Percentiles rank a stretch among this genome's conserved stretches.
phyloP scores from a whole-genome alignment of 1,284 basidiomycete species.

The Veloboletus limbatus region DNA sequence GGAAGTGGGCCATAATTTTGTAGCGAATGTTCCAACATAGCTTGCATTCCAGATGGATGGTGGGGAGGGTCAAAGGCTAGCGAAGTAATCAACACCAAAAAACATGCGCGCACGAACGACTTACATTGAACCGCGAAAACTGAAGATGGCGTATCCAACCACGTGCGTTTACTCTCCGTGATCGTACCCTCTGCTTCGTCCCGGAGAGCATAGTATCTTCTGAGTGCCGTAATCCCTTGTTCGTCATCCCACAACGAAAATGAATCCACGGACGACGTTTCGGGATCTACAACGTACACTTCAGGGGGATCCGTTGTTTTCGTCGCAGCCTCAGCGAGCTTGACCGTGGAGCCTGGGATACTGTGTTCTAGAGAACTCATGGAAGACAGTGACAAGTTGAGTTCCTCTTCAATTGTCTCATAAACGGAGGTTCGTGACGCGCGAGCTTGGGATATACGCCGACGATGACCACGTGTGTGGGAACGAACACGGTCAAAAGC shows the following conservation, averaged over 20 bases:
- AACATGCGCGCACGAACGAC: constrained; percentile 24
- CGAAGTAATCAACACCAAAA: constrained; percentile 8
- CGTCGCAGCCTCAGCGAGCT: constrained; percentile 28
- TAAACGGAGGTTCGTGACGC: constrained; percentile 68
- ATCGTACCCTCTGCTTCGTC: constrained; percentile 69
- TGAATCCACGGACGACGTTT: constrained; percentile 48
- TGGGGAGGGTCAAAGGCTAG: constrained; percentile 70
- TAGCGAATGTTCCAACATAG: constrained; percentile 68
- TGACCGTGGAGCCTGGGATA: constrained; percentile 15
- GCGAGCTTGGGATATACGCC: constrained; percentile 60
- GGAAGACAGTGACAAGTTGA: constrained; percentile 42
- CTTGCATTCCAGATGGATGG: constrained; percentile 64
- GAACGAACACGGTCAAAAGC: constrained; percentile 40
- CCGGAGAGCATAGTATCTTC: constrained; percentile 65
- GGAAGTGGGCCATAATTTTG: constrained; percentile 68
- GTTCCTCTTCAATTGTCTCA: constrained; percentile 76
- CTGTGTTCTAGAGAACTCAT: constrained; percentile 12
- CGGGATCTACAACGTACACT: constrained; percentile 57
- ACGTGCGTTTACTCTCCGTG: constrained; percentile 59
- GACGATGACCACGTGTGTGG: constrained; percentile 57
- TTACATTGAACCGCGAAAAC: constrained; percentile 68
- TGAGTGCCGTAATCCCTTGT: constrained; percentile 53
- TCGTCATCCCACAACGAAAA: constrained; percentile 60
- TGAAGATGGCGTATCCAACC: constrained; percentile 73
- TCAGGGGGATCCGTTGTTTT: constrained; percentile 36